Evolutionary conservation across 169 alveolate species (phyloP).

Genomic region (Plasmodium falciparum): DNA sequence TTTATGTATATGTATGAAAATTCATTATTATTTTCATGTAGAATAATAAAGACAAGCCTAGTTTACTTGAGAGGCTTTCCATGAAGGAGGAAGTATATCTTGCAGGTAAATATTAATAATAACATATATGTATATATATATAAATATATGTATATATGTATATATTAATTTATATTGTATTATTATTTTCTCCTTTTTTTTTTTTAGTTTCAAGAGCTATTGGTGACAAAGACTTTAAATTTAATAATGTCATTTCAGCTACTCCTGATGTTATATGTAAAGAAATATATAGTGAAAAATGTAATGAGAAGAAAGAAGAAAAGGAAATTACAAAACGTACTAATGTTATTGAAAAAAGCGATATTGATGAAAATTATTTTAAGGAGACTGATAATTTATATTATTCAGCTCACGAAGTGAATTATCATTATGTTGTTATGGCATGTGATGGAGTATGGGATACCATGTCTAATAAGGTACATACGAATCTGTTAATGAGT

Average conservation of each 20-base stretch:
- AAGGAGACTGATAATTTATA: constrained; percentile 41
- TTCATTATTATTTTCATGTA: background rate
- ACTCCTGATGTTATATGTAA: constrained; percentile 64
- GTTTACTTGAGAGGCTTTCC: constrained; percentile 42
- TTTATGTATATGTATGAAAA: background rate
- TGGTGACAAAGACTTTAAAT: constrained; percentile 70
- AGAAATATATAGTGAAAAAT: constrained; percentile 26
- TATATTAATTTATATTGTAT: no score
- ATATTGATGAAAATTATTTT: constrained; percentile 33
- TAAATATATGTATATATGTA: background rate
- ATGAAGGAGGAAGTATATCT: constrained; percentile 66
- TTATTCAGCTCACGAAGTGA: constrained; percentile 50
- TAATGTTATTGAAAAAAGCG: background rate
- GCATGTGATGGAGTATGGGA: constrained; percentile 79
- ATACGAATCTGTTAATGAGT: background rate
- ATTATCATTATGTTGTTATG: constrained; percentile 71
- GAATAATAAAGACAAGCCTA: constrained; percentile 14
- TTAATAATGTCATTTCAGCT: constrained; percentile 63
- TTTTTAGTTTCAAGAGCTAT: constrained; percentile 71
- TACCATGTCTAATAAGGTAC: constrained; percentile 55
- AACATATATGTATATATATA: background rate
- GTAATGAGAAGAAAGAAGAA: background rate
- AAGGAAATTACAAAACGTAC: constrained; percentile 6
- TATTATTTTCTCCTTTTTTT: background rate
- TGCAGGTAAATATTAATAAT: constrained; percentile 34